Conservation (phyloP, 352 stramenopile genomes). For the Phytophthora syringae region DNA sequence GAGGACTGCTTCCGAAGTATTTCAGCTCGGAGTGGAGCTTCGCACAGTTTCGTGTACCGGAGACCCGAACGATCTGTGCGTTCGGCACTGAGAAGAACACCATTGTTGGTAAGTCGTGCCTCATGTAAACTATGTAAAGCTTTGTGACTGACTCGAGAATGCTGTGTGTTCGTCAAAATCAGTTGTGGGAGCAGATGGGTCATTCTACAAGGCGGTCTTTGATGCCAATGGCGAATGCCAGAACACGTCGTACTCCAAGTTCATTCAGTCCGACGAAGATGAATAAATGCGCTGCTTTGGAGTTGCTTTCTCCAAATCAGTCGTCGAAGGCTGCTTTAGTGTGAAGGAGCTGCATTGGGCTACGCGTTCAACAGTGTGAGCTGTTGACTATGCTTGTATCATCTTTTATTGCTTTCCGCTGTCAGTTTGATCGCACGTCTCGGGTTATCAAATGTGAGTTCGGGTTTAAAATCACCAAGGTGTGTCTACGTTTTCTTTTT, state of each 20-base stretch:
- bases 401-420: conserved; percentile 42
- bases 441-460: conserved; percentile 36
- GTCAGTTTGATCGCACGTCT: conserved; percentile 30
- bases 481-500: conserved; percentile 14
- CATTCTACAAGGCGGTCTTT: conserved; percentile 91
- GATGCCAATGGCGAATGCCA: conserved; percentile 88
- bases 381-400: conserved; percentile 43
- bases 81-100: conserved; percentile 94
- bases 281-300: conserved; percentile 52
- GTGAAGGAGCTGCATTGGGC: conserved; percentile 19
- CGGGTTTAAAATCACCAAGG: conserved; percentile 15
- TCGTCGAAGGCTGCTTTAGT: conserved; percentile 22
- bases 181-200: conserved; percentile 88
- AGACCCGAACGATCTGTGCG: conserved; percentile 92
- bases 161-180: conserved; percentile 13
- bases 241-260: conserved; percentile 91
- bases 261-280: conserved; percentile 90
- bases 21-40: conserved; percentile 95
- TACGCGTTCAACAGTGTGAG: conserved; percentile 16
- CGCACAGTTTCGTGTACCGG: conserved; percentile 92
- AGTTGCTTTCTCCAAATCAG: conserved; percentile 15
- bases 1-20: conserved; percentile 92
- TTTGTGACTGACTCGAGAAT: not conserved
- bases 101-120: conserved; percentile 76
- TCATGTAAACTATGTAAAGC: not conserved